A percentile compares a stretch with the other conserved stretches of the same genome.
phyloP scores from a whole-genome alignment of 805 yeast genomes.

The Cyberlindnera mississippiensis region DNA sequence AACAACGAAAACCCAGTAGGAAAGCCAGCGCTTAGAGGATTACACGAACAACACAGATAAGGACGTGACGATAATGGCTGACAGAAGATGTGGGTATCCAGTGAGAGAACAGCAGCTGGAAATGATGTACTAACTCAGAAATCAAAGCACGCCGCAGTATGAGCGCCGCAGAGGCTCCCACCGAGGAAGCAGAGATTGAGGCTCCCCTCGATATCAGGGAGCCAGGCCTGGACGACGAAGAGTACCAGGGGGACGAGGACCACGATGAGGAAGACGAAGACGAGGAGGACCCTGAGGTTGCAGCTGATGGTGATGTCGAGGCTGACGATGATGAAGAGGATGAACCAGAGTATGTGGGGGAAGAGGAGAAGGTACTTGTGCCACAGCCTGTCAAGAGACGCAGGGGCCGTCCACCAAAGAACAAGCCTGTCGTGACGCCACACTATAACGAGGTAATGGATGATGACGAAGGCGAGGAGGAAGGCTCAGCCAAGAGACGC shows the following conservation, averaged over 20 bases:
- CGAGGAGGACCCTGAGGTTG: neutral
- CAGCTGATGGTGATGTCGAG: neutral
- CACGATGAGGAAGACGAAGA: neutral
- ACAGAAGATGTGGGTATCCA: neutral
- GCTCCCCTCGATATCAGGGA: neutral
- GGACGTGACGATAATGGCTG: neutral
- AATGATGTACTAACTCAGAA: neutral
- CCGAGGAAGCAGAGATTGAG: neutral
- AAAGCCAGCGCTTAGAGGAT: neutral
- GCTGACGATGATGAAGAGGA: constrained; percentile 7
- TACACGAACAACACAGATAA: too few relatives aligned
- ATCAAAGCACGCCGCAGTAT: neutral
- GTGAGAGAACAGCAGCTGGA: too few relatives aligned
- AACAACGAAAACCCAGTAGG: neutral
- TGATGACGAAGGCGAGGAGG: constrained; percentile 21
- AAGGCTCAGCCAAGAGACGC: constrained; percentile 8
- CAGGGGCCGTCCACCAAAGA: constrained; percentile 23
- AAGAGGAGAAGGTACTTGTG: neutral
- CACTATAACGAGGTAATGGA: constrained; percentile 28
- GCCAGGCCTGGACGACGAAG: neutral
- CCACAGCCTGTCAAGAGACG: constrained; percentile 18
- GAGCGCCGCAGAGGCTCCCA: neutral
- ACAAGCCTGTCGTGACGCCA: constrained; percentile 12
- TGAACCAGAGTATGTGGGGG: constrained; percentile 2
- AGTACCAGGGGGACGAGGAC: neutral